These are phyloP conservation scores for Plasmodium fragile DNA, from an alignment of 169 alveolate genomes.

Conservation along the genomic window DNA sequence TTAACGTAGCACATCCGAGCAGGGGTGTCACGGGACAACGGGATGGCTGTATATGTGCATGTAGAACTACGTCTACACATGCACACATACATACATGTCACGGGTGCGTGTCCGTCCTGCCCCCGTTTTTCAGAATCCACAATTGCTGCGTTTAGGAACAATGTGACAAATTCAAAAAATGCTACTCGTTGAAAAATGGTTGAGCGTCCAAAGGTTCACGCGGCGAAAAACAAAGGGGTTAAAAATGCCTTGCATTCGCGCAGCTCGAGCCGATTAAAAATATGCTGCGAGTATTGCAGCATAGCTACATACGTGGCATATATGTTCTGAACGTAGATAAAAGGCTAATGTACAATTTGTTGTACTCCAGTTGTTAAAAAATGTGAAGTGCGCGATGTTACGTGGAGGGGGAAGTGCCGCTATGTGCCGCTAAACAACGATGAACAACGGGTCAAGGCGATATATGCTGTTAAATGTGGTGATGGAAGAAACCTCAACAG, in stretches of 20 bases:
- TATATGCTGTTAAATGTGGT: not conserved
- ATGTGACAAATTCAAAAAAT: constrained; percentile 1
- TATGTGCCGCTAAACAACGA: not conserved
- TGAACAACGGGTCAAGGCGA: not conserved
- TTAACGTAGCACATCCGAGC: not conserved
- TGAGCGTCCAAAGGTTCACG: not conserved
- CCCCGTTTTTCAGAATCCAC: not conserved
- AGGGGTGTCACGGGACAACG: not conserved
- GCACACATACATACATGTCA: not conserved
- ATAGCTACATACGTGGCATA: not conserved
- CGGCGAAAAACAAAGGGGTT: not conserved
- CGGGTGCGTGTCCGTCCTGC: not conserved
- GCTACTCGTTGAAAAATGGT: not conserved
- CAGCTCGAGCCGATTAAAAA: not conserved
- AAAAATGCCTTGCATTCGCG: not conserved
- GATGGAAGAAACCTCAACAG: not conserved
- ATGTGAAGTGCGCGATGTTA: not conserved
- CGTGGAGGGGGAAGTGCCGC: not conserved
- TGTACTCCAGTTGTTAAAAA: not conserved
- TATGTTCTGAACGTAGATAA: not conserved
- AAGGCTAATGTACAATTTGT: not conserved
- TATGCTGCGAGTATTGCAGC: not conserved
- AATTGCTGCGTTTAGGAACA: not conserved
- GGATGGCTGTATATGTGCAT: not conserved
- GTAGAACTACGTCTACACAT: not conserved